Evolutionary conservation across 2,329 filamentous ascomycete genomes (phyloP).

Genomic region (Emydomyces testavorans): DNA sequence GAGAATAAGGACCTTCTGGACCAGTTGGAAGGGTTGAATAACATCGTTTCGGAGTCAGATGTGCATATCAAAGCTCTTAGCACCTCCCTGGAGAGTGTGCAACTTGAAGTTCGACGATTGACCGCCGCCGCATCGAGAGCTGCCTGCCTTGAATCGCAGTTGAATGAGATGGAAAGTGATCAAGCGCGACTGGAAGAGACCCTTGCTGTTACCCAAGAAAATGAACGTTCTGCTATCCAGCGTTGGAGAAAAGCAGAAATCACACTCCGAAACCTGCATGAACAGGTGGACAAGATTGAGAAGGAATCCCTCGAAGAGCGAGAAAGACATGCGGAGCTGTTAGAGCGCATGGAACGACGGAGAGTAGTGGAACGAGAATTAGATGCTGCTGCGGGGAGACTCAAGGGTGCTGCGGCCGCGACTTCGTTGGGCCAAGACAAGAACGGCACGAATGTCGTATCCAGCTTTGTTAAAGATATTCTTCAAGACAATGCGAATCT

Average conservation of each 20-base stretch:
- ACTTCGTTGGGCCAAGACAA: constrained; percentile 52
- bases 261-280: constrained; percentile 64
- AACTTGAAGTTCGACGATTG: constrained; percentile 63
- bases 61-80: constrained; percentile 65
- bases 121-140: constrained; percentile 63
- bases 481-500: constrained; percentile 90
- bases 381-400: constrained; percentile 62
- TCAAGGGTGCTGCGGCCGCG: constrained; percentile 68
- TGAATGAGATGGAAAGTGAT: constrained; percentile 68
- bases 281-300: constrained; percentile 82
- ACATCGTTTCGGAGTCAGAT: constrained; percentile 67
- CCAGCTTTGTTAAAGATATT: constrained; percentile 90
- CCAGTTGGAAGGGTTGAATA: constrained; percentile 75
- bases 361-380: constrained; percentile 73
- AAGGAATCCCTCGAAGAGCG: constrained; percentile 68
- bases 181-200: constrained; percentile 60
- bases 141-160: constrained; percentile 65
- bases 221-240: constrained; percentile 65
- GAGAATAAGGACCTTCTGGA: constrained; percentile 73
- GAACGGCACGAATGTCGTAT: constrained; percentile 61
- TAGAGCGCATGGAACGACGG: constrained; percentile 72
- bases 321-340: constrained; percentile 67
- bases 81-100: constrained; percentile 62
- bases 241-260: constrained; percentile 79
- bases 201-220: constrained; percentile 56